phyloP scores from a whole-genome alignment of 495 filamentous ascomycete genomes.

The Thermothielavioides terrestris region DNA sequence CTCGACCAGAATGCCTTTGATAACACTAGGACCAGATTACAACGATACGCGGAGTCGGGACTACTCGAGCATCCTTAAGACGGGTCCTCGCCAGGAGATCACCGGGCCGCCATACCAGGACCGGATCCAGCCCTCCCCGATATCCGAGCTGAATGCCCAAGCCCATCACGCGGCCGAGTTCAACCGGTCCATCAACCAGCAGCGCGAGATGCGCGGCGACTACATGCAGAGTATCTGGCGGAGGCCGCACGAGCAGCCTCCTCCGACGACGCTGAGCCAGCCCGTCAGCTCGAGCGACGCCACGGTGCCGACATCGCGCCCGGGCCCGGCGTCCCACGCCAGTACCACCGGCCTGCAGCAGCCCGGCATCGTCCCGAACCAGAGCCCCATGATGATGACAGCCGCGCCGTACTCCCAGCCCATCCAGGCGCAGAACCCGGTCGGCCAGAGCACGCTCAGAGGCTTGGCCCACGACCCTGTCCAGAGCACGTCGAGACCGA shows the following conservation, averaged over 20 bases:
- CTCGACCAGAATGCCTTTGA: slow-evolving; percentile 70
- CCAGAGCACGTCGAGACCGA: slow-evolving; percentile 40
- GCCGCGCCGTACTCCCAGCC: slow-evolving; percentile 43
- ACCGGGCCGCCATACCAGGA: slow-evolving; percentile 86
- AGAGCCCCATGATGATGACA: slow-evolving; percentile 50
- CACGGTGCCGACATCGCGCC: slow-evolving; percentile 37
- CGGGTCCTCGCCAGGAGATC: slow-evolving; percentile 71
- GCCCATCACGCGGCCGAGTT: slow-evolving; percentile 82
- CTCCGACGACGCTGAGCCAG: slow-evolving; percentile 41
- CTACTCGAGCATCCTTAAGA: slow-evolving; percentile 71
- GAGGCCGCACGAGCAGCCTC: slow-evolving; percentile 64
- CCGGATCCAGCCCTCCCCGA: slow-evolving; percentile 66
- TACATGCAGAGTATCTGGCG: slow-evolving; percentile 72
- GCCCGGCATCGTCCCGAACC: slow-evolving; percentile 38
- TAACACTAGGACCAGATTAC: slow-evolving; percentile 66
- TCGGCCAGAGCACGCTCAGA: slow-evolving; percentile 45
- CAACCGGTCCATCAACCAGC: slow-evolving; percentile 70
- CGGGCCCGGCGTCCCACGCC: slow-evolving; percentile 42
- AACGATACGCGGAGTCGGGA: slow-evolving; percentile 73
- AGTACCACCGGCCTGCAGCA: slow-evolving; percentile 33
- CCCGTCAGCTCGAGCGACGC: slow-evolving; percentile 38
- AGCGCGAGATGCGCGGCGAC: slow-evolving; percentile 63
- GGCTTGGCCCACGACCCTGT: slow-evolving; percentile 41
- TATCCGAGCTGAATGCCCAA: slow-evolving; percentile 78
- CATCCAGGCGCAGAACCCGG: slow-evolving; percentile 43